A percentile compares a stretch with the other conserved stretches of the same genome.
Conservation (phyloP, 2,329 filamentous ascomycete genomes). For the Zymoseptoria ardabiliae region DNA sequence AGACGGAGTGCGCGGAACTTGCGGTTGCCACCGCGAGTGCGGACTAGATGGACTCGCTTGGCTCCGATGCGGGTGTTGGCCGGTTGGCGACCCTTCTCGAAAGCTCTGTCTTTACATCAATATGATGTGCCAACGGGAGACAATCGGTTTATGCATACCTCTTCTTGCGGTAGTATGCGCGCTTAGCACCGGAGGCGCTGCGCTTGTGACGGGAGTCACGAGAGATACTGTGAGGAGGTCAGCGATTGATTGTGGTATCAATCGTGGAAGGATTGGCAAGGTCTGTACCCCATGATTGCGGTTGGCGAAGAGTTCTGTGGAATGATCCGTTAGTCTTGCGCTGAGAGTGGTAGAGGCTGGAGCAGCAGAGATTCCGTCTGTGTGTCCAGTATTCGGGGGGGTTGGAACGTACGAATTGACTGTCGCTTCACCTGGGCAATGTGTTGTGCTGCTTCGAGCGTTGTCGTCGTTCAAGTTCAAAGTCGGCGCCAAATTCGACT, state of each 20-base stretch:
- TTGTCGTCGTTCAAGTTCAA: conserved; percentile 3
- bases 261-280: conserved; percentile 17
- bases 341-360: background rate
- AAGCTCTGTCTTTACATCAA: conserved; percentile 76
- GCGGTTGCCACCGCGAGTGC: conserved; percentile 96
- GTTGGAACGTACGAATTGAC: conserved; percentile 13
- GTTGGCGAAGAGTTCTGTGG: conserved; percentile 36
- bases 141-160: conserved; percentile 52
- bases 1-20: conserved; percentile 99
- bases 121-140: conserved; percentile 56
- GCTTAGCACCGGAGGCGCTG: conserved; percentile 95
- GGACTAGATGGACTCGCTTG: conserved; percentile 95
- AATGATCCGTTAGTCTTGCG: conserved; percentile 1
- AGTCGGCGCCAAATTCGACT: background rate
- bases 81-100: conserved; percentile 99
- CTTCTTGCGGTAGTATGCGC: conserved; percentile 53
- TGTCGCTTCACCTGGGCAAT: conserved; percentile 17
- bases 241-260: conserved; percentile 24
- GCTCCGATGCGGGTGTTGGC: conserved; percentile 98
- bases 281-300: conserved; percentile 47
- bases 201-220: conserved; percentile 99
- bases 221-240: conserved; percentile 67
- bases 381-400: background rate
- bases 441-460: conserved; percentile 14
- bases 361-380: background rate